Conservation (phyloP, 2,329 filamentous ascomycete species). For the Pochonia chlamydosporia region DNA sequence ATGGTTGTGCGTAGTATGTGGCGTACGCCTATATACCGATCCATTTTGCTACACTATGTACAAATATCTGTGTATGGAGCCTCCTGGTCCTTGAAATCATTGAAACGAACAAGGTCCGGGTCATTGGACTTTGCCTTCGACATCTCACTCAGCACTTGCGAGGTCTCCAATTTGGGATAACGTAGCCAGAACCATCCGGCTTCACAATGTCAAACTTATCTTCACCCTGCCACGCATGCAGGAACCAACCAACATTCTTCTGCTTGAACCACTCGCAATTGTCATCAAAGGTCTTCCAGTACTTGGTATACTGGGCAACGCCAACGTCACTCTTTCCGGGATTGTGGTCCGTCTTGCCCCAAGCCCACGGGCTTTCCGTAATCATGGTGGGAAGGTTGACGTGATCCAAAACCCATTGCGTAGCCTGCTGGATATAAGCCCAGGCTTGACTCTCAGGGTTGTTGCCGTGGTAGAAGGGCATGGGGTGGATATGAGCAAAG, state of each 20-base stretch:
- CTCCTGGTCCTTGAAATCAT: too few species aligned
- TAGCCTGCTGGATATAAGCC: constrained; percentile 13
- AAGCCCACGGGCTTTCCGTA: constrained; percentile 15
- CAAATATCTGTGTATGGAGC: too few species aligned
- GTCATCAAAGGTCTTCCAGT: constrained; percentile 13
- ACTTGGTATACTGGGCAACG: constrained; percentile 11
- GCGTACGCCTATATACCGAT: too few species aligned
- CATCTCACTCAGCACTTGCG: constrained; percentile 10
- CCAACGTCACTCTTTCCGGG: constrained; percentile 12
- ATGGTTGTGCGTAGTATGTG: too few species aligned
- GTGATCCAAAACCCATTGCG: constrained; percentile 11
- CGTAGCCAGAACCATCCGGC: constrained; percentile 12
- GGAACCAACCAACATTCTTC: constrained; percentile 14
- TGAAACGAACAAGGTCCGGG: too few species aligned
- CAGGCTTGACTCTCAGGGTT: constrained; percentile 9
- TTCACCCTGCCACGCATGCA: constrained; percentile 14
- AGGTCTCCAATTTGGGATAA: constrained; percentile 14
- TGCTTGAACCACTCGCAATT: constrained; percentile 15
- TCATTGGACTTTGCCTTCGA: too few species aligned
- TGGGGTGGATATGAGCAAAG: constrained; percentile 15
- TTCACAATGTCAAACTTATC: constrained; percentile 14
- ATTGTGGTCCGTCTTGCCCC: constrained; percentile 12
- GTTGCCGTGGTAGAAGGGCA: constrained; percentile 16
- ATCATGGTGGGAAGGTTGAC: constrained; percentile 13
- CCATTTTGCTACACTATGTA: too few species aligned